Conservation (phyloP, 768 basidiomycete genomes). For the Neoboletus magnificus region DNA sequence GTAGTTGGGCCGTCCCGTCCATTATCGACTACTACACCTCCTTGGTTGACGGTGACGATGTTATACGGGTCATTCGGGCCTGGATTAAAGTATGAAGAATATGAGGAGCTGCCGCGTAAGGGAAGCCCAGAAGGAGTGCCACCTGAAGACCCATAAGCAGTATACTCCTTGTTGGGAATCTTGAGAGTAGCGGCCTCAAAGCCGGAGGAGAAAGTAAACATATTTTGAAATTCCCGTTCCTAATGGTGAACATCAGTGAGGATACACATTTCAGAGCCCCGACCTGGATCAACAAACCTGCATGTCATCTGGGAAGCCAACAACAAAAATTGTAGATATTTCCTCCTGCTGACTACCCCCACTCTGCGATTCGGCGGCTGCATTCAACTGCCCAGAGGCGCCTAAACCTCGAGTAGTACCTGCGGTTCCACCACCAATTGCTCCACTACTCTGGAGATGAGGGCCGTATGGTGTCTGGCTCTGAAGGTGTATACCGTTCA, state of each 20-base stretch:
- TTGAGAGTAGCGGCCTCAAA: conserved; percentile 98
- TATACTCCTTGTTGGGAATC: conserved; percentile 90
- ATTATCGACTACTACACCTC: conserved; percentile 77
- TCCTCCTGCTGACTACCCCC: conserved; percentile 59
- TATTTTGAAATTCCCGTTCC: conserved; percentile 99
- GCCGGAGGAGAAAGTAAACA: conserved; percentile 95
- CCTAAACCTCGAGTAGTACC: conserved; percentile 26
- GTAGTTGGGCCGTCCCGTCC: conserved; percentile 69
- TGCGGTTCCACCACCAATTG: conserved; percentile 21
- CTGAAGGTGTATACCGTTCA: conserved; percentile 50
- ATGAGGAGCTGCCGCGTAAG: conserved; percentile 35
- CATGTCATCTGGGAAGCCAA: conserved; percentile 99
- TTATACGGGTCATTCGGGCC: conserved; percentile 82
- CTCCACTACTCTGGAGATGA: conserved; percentile 49
- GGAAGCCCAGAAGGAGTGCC: conserved; percentile 35
- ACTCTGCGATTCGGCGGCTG: conserved; percentile 17
- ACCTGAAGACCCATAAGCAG: conserved; percentile 58
- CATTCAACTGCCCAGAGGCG: conserved; percentile 30
- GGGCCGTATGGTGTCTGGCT: conserved; percentile 78
- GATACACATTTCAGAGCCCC: conserved; percentile 7
- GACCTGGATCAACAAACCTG: conserved; percentile 54
- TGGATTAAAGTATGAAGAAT: conserved; percentile 35
- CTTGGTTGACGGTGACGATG: conserved; percentile 77
- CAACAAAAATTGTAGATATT: conserved; percentile 96
- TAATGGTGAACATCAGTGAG: conserved; percentile 32